A percentile compares a stretch with the other conserved stretches of the same genome.
These are phyloP conservation scores for Scenedesmus sp. DNA, from an alignment of 163 green algal species.

Conservation along the genomic window DNA sequence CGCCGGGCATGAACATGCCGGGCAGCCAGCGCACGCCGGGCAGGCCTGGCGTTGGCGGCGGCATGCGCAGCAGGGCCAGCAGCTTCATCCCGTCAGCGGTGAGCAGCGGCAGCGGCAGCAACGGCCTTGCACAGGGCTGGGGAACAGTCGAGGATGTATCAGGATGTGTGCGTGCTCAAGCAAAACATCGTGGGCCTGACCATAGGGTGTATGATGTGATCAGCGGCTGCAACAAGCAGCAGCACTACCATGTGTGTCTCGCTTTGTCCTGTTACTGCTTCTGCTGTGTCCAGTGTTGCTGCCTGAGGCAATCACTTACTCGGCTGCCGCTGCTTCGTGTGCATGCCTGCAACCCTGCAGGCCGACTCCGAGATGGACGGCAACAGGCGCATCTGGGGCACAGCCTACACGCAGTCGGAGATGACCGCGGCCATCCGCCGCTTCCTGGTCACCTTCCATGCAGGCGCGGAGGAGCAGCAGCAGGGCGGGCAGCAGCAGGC, in stretches of 20 bases:
- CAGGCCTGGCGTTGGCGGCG: neutral
- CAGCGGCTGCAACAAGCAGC: too few relatives aligned
- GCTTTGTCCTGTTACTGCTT: neutral
- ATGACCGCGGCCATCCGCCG: slow-evolving; percentile 30
- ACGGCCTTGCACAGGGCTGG: neutral
- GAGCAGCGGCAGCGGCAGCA: neutral
- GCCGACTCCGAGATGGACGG: slow-evolving; percentile 39
- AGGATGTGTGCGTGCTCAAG: too few relatives aligned
- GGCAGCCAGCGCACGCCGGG: neutral
- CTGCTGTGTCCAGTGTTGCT: neutral
- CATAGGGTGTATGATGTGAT: too few relatives aligned
- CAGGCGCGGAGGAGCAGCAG: slow-evolving; percentile 1
- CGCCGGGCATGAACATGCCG: slow-evolving; percentile 6
- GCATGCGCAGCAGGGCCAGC: slow-evolving; percentile 43
- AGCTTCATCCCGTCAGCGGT: slow-evolving; percentile 43
- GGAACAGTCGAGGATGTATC: too few relatives aligned
- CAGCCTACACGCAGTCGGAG: slow-evolving; percentile 9
- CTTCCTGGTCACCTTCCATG: slow-evolving; percentile 47
- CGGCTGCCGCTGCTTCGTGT: neutral
- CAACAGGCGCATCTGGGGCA: slow-evolving; percentile 40
- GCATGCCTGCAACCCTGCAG: neutral
- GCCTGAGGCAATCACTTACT: neutral
- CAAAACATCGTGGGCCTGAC: too few relatives aligned
- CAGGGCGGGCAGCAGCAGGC: neutral
- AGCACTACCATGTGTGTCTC: neutral